A percentile compares a stretch with the other conserved stretches of the same genome.
These are phyloP conservation scores for Telopea speciosissima DNA, from an alignment of 177 flowering plant genomes.

Conservation along the genomic window DNA sequence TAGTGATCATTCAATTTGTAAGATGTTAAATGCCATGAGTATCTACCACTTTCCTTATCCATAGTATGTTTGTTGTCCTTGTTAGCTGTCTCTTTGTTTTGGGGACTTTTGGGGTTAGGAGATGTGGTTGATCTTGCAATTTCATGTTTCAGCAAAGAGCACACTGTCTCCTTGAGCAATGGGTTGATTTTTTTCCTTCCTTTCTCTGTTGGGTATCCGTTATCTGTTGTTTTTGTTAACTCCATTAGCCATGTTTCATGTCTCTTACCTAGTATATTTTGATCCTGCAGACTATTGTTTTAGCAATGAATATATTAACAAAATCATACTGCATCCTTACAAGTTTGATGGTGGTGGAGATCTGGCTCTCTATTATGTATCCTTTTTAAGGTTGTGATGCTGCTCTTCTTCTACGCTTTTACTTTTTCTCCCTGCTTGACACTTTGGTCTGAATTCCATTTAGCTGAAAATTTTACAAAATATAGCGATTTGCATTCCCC, in stretches of 20 bases:
- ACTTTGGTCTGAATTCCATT: background rate
- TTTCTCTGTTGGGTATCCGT: background rate
- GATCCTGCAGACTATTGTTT: constrained; percentile 58
- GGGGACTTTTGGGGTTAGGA: background rate
- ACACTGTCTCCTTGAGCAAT: background rate
- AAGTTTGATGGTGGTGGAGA: constrained; percentile 52
- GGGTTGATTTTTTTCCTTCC: background rate
- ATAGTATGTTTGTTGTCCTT: background rate
- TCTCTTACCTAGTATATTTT: constrained; percentile 3
- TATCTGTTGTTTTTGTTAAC: background rate
- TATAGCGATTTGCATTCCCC: background rate
- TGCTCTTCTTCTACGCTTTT: constrained; percentile 5
- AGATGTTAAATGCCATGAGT: constrained; percentile 20
- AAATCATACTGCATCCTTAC: constrained; percentile 42
- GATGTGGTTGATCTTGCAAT: background rate
- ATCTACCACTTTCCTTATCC: background rate
- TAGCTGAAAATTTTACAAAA: background rate
- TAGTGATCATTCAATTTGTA: constrained; percentile 61
- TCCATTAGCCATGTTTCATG: background rate
- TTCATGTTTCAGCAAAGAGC: background rate
- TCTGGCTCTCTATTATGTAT: constrained; percentile 48
- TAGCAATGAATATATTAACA: constrained; percentile 59
- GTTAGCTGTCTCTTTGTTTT: background rate
- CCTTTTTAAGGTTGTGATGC: constrained; percentile 48
- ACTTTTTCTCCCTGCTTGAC: background rate